Conservation (phyloP, 768 basidiomycete genomes). For the Polyporus arcularius region DNA sequence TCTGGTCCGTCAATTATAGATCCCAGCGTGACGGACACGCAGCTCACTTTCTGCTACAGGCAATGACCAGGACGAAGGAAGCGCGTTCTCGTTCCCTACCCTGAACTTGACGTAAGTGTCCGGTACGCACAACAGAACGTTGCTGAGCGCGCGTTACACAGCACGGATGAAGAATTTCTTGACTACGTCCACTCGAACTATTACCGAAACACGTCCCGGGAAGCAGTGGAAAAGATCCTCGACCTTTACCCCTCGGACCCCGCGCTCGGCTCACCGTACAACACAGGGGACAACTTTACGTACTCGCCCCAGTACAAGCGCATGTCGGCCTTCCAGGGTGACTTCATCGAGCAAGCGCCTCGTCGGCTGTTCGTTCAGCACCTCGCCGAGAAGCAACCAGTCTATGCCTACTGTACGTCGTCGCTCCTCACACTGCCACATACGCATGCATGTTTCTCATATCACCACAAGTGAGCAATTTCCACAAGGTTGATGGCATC, state of each 20-base stretch:
- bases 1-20: constrained; percentile 2
- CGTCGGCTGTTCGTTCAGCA: constrained; percentile 13
- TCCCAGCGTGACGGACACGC: too few relatives aligned
- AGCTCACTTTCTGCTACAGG: too few relatives aligned
- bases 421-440: background rate
- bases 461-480: background rate
- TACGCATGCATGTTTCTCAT: background rate
- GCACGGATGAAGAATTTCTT: constrained; percentile 8
- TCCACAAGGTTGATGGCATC: background rate
- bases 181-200: background rate
- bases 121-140: too few relatives aligned
- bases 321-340: constrained; percentile 27
- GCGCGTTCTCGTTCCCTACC: constrained; percentile 8
- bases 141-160: background rate
- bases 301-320: constrained; percentile 28
- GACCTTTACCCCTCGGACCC: constrained; percentile 21
- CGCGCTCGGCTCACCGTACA: constrained; percentile 23
- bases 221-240: background rate
- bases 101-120: constrained; percentile 12
- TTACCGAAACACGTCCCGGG: background rate
- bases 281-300: constrained; percentile 10
- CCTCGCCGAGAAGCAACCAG: constrained; percentile 4
- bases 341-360: constrained; percentile 25
- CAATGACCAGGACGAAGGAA: constrained; percentile 24
- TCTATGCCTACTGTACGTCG: constrained; percentile 9